Evolutionary conservation across 2,329 filamentous ascomycete species (phyloP).

Genomic region (Fusarium dimerum): DNA sequence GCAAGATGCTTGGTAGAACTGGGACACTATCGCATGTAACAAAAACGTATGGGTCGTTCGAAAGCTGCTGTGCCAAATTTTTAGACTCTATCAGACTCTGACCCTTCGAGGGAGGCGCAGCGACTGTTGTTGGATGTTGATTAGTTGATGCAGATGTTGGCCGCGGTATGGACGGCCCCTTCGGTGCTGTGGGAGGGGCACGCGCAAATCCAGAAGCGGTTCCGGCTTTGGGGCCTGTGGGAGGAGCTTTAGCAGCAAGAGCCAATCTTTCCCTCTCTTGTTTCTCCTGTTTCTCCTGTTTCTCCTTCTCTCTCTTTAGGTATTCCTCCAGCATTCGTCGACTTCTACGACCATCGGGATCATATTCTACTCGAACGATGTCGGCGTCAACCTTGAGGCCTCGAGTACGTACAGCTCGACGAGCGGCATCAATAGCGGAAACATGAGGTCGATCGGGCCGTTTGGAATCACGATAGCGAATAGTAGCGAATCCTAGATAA

Average conservation of each 20-base stretch:
- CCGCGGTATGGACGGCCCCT: conserved; percentile 70
- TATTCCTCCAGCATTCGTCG: conserved; percentile 74
- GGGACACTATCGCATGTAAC: conserved; percentile 86
- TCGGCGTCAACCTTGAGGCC: conserved; percentile 78
- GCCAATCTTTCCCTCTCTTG: conserved; percentile 42
- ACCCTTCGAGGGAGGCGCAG: conserved; percentile 21
- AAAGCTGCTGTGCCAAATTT: conserved; percentile 68
- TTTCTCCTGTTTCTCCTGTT: conserved; percentile 62
- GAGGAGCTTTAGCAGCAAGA: conserved; percentile 36
- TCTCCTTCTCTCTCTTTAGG: conserved; percentile 68
- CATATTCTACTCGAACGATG: conserved; percentile 79
- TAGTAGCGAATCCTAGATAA: conserved; percentile 89
- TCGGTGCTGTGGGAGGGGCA: conserved; percentile 82
- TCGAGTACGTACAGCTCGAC: conserved; percentile 73
- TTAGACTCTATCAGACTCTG: conserved; percentile 63
- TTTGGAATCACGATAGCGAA: conserved; percentile 80
- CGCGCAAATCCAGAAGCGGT: conserved; percentile 32
- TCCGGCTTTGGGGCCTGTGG: conserved; percentile 40
- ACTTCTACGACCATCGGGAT: conserved; percentile 84
- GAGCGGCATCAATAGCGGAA: conserved; percentile 77
- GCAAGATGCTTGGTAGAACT: conserved; percentile 79
- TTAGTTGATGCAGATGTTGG: conserved; percentile 27
- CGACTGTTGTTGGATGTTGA: conserved; percentile 34
- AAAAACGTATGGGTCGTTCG: conserved; percentile 85
- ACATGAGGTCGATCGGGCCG: conserved; percentile 45